A percentile compares a stretch with the other conserved stretches of the same genome.
phyloP scores from a whole-genome alignment of 2,329 filamentous ascomycete species.

The Alternaria postmessia region DNA sequence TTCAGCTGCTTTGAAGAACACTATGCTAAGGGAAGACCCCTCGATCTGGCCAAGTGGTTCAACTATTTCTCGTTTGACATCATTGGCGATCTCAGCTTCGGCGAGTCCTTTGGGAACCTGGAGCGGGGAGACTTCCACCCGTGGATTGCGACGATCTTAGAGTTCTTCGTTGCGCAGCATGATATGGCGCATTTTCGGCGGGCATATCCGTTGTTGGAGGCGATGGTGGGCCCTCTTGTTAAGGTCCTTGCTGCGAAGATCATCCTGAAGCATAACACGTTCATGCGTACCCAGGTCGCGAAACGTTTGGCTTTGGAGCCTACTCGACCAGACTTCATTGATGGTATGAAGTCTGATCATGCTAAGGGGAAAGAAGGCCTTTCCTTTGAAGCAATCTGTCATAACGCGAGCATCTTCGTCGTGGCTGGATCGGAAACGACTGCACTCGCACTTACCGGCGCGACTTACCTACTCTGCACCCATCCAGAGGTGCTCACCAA shows the following conservation, averaged over 20 bases:
- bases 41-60: conserved; percentile 27
- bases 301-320: conserved; percentile 23
- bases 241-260: conserved; percentile 3
- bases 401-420: conserved; percentile 25
- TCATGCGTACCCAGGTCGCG: neutral
- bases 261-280: conserved; percentile 1
- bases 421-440: conserved; percentile 34
- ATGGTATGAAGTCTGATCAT: conserved; percentile 25
- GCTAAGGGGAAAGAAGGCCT: conserved; percentile 22
- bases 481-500: conserved; percentile 17
- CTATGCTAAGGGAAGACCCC: neutral
- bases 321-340: conserved; percentile 25
- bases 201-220: conserved; percentile 1
- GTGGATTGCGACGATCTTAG: conserved; percentile 29
- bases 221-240: conserved; percentile 2
- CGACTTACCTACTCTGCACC: conserved; percentile 28
- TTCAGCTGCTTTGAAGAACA: conserved; percentile 8
- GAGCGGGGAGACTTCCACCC: conserved; percentile 24
- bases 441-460: conserved; percentile 20
- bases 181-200: conserved; percentile 11
- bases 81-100: conserved; percentile 59
- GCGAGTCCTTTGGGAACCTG: conserved; percentile 51
- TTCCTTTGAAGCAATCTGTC: conserved; percentile 20
- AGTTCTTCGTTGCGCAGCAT: conserved; percentile 22
- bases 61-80: conserved; percentile 29